Base-by-base conservation (phyloP, 139 green algal species). In the Volvox reticuliferus region DNA sequence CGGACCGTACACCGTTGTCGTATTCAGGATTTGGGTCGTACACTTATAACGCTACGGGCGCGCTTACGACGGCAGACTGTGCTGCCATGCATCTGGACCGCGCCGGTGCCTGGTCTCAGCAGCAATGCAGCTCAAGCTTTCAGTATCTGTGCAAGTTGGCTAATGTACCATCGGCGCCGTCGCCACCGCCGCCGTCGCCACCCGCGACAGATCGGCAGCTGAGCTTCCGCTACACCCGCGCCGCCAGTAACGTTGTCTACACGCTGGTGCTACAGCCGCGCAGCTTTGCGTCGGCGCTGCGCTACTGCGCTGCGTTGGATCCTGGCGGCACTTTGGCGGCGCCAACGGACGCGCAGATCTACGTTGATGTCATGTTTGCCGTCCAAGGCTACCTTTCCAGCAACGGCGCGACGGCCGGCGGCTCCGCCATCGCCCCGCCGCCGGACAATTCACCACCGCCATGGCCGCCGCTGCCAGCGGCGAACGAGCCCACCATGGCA, bases 31-130 rank as follows among this genome's bases (percentile, higher is more conserved):
- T 90, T 24, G 86, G 86, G 13, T 69, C 73, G 35, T 81, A 90
- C 67, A 36, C 28, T 73, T 71, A 83, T 44, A 77, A 28, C 30
- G 36, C 28, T 0, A 73, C 86, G 1, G 50, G 24, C 30, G 18
- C 30, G 12, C 86, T 76, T 30, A 37, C 73, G n/a, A 17, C 50
- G 12, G 0, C 37, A 6, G 32, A 36, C 20, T 90, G 86, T 55
- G 86, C 71, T 13, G 86, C 50, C n/a, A 77, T 83, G 86, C 86
- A 90, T 65, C 50, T 90, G 44, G 86, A 90, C 86, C 86, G 86
- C 28, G 50, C 20, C 20, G 86, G 86, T 9, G 30, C 50, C 12
- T 90, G 86, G 86, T 90, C 86, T 55, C 20, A 76, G n/a, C 71
- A 84, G 73, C 9, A 30, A 1, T 90, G 86, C 73, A 32, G 2